phyloP scores from a whole-genome alignment of 1,284 basidiomycete species.

The Trametes versicolor region DNA sequence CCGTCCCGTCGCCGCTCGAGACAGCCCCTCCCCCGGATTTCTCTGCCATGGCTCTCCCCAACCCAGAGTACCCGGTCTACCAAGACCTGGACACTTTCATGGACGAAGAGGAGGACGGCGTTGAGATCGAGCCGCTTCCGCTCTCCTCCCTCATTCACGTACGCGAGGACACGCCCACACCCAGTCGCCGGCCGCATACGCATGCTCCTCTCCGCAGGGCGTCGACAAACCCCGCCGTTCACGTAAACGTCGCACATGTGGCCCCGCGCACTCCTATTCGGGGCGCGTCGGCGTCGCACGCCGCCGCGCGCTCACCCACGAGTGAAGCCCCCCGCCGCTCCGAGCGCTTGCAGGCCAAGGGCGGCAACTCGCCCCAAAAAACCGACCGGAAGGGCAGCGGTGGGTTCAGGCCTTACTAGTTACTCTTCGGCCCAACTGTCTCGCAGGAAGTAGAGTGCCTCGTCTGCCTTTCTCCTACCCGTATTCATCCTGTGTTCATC shows the following conservation, averaged over 20 bases:
- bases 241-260: neutral
- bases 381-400: neutral
- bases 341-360: neutral
- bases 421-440: neutral
- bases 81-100: neutral
- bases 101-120: constrained; percentile 6
- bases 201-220: neutral
- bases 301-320: neutral
- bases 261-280: neutral
- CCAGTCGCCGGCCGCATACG: neutral
- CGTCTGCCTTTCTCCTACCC: neutral
- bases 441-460: neutral
- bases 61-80: too few species aligned
- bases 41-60: neutral
- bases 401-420: neutral
- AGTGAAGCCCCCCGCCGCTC: neutral
- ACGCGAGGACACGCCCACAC: constrained; percentile 3
- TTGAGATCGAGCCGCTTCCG: neutral
- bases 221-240: neutral
- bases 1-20: constrained; percentile 1
- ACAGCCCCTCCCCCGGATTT: constrained; percentile 8
- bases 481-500: neutral
- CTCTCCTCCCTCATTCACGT: constrained; percentile 1
- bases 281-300: neutral
- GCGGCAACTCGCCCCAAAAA: neutral